Evolutionary conservation across 2,329 filamentous ascomycete species (phyloP), one percentile per base, ranked within the genome.

Genomic region (Colletotrichum eleusines): DNA sequence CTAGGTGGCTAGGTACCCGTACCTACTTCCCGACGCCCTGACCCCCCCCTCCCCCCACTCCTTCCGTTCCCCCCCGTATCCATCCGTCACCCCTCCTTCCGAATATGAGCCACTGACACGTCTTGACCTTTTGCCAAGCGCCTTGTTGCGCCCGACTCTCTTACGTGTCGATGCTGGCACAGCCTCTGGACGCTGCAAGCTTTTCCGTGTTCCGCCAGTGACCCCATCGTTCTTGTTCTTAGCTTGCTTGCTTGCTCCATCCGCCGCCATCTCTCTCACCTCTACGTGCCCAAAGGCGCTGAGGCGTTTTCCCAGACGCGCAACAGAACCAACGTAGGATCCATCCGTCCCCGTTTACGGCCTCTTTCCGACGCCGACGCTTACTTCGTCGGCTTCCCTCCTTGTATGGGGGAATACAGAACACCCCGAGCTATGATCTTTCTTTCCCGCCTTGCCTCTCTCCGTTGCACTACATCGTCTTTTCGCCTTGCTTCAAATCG

Each of bases 111-210:
- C 44, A n/a, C 35, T 31, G 42, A 33, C 38, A 53, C 33, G 23
- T 61, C 57, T 53, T 58, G 68, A 69, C 46, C 54, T 69, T 71
- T 63, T 33, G 69, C 69, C 69, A 71, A 71, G 69, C 23, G n/a
- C 35, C 46, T 64, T 40, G 38, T 35, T n/a, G 9, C 59, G 65
- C 38, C 44, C 35, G 11, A 46, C 16, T 9, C 59, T 42, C n/a
- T 71, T 71, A 65, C 69, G 69, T 48, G 46, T 71, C 48, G 59
- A 38, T 53, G 28, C 58, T 59, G 68, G 68, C 68, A 59, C 68
- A 71, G 68, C 46, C 31, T 38, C 58, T 53, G 46, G 53, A 60
- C 62, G 35, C 61, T 35, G 62, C 63, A 62, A 58, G 51, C 40
- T 50, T 42, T 63, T 16, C 46, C 23, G 35, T 14, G 23, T 53